phyloP scores from a whole-genome alignment of 176 grass and related monocot genomes.

The Alopecurus myosuroides region DNA sequence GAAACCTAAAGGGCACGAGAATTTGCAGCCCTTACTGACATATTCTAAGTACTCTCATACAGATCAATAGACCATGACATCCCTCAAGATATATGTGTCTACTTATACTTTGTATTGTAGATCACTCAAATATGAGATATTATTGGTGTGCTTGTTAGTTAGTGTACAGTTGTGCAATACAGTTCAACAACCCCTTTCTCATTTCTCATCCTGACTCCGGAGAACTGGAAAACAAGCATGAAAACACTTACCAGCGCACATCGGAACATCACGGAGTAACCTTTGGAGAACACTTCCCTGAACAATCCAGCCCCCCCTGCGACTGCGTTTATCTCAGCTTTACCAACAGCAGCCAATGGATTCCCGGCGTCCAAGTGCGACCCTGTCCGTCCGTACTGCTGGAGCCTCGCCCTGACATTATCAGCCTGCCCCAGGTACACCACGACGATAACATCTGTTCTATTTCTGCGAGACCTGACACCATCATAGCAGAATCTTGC shows the following conservation, averaged over 20 bases:
- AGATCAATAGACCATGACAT: neutral
- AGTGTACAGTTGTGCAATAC: neutral
- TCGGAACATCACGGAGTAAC: slow-evolving; percentile 67
- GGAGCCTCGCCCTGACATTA: slow-evolving; percentile 75
- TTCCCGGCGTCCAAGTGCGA: slow-evolving; percentile 77
- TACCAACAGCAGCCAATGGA: slow-evolving; percentile 19
- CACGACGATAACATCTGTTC: slow-evolving; percentile 45
- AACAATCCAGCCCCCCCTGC: slow-evolving; percentile 49
- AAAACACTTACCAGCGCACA: slow-evolving; percentile 53
- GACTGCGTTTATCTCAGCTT: slow-evolving; percentile 6
- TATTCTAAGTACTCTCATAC: neutral
- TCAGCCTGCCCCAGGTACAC: slow-evolving; percentile 95
- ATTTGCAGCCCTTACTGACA: slow-evolving; percentile 2
- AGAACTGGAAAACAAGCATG: slow-evolving; percentile 8
- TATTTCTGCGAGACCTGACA: slow-evolving; percentile 28
- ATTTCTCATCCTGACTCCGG: no score
- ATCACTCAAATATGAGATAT: slow-evolving; percentile 3
- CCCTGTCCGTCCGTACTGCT: slow-evolving; percentile 88
- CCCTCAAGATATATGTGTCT: neutral
- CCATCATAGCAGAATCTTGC: slow-evolving; percentile 13
- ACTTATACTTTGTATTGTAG: neutral
- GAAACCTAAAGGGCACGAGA: neutral
- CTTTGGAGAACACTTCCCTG: slow-evolving; percentile 67
- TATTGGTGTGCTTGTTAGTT: neutral
- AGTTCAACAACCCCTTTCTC: neutral